Percentiles rank a stretch among this genome's conserved stretches.
phyloP scores from a whole-genome alignment of 1,139 yeast species.

The Candida tropicalis region DNA sequence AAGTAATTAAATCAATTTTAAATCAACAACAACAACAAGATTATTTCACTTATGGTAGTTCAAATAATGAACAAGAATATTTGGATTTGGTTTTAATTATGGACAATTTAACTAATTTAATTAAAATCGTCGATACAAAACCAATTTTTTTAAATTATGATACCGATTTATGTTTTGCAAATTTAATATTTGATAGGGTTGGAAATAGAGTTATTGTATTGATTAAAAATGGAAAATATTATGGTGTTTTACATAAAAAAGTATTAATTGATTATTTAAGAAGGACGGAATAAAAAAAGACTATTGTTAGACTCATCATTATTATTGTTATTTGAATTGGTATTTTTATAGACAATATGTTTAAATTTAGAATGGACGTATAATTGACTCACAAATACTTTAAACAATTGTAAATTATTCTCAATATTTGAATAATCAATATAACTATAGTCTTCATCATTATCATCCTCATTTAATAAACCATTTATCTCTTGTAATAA shows the following conservation, averaged over 20 bases:
- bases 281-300: constrained; percentile 14
- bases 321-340: not conserved
- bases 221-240: constrained; percentile 50
- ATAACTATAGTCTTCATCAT: not conserved
- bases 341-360: constrained; percentile 8
- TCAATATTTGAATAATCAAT: constrained; percentile 11
- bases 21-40: constrained; percentile 7
- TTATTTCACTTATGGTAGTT: constrained; percentile 30
- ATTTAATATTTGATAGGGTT: constrained; percentile 54
- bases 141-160: constrained; percentile 54
- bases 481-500: not conserved
- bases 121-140: constrained; percentile 45
- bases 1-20: constrained; percentile 15
- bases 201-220: constrained; percentile 58
- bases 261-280: constrained; percentile 51
- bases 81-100: constrained; percentile 21
- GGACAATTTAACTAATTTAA: constrained; percentile 41
- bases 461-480: not conserved
- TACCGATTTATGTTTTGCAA: constrained; percentile 56
- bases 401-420: constrained; percentile 16
- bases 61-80: constrained; percentile 16
- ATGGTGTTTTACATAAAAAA: constrained; percentile 60
- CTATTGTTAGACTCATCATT: not conserved
- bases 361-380: constrained; percentile 16
- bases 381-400: constrained; percentile 12